These are phyloP conservation scores for Hypoxylon sp. DNA, from an alignment of 2,329 filamentous ascomycete genomes.

Conservation along the genomic window DNA sequence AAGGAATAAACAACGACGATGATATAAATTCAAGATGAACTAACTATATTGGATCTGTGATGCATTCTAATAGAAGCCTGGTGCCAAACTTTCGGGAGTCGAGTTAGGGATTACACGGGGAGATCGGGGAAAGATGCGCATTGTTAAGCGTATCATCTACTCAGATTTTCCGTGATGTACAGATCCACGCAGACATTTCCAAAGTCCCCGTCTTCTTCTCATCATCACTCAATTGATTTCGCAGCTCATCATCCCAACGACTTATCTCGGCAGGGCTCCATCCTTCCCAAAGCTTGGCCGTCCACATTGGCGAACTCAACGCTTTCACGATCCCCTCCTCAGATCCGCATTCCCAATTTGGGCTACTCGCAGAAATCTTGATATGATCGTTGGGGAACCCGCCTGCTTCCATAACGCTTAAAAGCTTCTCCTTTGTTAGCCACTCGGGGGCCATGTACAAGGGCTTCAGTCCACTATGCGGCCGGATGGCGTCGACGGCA, in stretches of 20 bases:
- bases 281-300: slow-evolving; percentile 40
- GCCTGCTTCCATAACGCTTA: slow-evolving; percentile 39
- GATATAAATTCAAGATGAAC: no score
- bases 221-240: slow-evolving; percentile 42
- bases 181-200: slow-evolving; percentile 48
- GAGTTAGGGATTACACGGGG: no score
- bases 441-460: slow-evolving; percentile 46
- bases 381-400: slow-evolving; percentile 41
- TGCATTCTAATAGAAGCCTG: no score
- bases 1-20: no score
- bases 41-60: no score
- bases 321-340: slow-evolving; percentile 32
- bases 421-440: slow-evolving; percentile 46
- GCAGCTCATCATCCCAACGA: slow-evolving; percentile 45
- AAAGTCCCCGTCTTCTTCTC: slow-evolving; percentile 43
- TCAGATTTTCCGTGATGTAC: slow-evolving; percentile 41
- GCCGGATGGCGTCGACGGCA: slow-evolving; percentile 38
- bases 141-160: not conserved
- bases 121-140: no score
- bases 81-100: no score
- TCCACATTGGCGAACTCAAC: slow-evolving; percentile 47
- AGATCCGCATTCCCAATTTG: slow-evolving; percentile 43
- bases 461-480: slow-evolving; percentile 23
- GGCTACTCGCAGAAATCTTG: slow-evolving; percentile 30
- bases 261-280: slow-evolving; percentile 46